Percentiles rank a stretch among this genome's conserved stretches.
These are phyloP conservation scores for Annulohypoxylon bovei DNA, from an alignment of 495 filamentous ascomycete genomes.

Conservation along the genomic window DNA sequence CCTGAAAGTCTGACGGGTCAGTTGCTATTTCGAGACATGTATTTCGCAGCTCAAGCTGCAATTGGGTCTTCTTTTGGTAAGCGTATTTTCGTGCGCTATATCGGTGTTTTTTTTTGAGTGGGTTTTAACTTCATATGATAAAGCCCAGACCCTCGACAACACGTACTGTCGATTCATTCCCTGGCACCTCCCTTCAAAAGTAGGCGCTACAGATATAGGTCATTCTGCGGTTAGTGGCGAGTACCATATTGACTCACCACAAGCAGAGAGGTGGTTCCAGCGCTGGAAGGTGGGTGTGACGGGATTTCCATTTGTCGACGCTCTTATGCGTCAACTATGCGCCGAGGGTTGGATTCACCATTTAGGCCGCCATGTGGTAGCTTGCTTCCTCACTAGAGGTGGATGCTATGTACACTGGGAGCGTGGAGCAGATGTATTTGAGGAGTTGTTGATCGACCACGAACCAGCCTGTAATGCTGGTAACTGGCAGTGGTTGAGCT, in stretches of 20 bases:
- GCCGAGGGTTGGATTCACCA: slow-evolving; percentile 80
- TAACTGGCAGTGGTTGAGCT: slow-evolving; percentile 81
- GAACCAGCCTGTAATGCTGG: slow-evolving; percentile 74
- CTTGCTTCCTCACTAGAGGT: slow-evolving; percentile 76
- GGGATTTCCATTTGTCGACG: slow-evolving; percentile 79
- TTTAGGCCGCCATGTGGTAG: slow-evolving; percentile 74
- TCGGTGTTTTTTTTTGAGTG: not conserved
- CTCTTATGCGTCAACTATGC: slow-evolving; percentile 76
- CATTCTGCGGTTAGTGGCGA: slow-evolving; percentile 54
- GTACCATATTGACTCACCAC: slow-evolving; percentile 64
- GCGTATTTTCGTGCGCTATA: not conserved
- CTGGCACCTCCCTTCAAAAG: slow-evolving; percentile 72
- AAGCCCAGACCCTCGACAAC: slow-evolving; percentile 67
- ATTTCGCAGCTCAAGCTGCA: slow-evolving; percentile 74
- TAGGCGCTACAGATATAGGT: slow-evolving; percentile 48
- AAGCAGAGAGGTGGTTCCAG: slow-evolving; percentile 69
- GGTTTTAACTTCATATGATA: not conserved
- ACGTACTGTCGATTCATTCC: slow-evolving; percentile 70
- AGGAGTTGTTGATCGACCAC: slow-evolving; percentile 76
- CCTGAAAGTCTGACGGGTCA: slow-evolving; percentile 74
- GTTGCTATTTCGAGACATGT: slow-evolving; percentile 79
- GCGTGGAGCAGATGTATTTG: slow-evolving; percentile 76
- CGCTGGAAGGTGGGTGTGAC: slow-evolving; percentile 73
- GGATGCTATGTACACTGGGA: slow-evolving; percentile 80
- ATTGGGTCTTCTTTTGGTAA: slow-evolving; percentile 65